Evolutionary conservation across 1,284 basidiomycete species (phyloP).

Genomic region (Xerocomus nothofagi): DNA sequence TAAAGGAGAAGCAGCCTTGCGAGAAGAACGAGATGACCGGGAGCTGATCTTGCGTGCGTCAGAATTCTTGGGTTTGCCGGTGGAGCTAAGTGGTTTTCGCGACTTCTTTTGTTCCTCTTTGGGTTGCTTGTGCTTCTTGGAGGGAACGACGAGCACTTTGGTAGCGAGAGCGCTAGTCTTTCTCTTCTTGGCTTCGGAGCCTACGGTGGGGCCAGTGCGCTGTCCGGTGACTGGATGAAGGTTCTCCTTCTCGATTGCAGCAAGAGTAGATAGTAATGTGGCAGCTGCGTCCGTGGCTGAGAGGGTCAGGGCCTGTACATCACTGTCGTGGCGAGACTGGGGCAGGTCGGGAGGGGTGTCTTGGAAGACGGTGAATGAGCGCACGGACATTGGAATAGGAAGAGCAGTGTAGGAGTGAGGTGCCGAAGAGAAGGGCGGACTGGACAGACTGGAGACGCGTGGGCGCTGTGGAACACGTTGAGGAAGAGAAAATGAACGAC

Average conservation of each 20-base stretch:
- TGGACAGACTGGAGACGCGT: conserved; percentile 17
- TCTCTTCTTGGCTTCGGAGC: conserved; percentile 54
- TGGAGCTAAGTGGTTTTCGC: conserved; percentile 48
- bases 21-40: conserved; percentile 35
- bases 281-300: conserved; percentile 34
- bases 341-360: conserved; percentile 43
- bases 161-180: conserved; percentile 59
- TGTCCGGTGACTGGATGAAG: conserved; percentile 70
- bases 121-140: conserved; percentile 48
- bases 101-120: conserved; percentile 52
- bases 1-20: conserved; percentile 41
- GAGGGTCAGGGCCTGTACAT: conserved; percentile 14
- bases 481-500: conserved; percentile 26
- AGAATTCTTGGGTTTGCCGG: conserved; percentile 30
- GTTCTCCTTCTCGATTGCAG: conserved; percentile 70
- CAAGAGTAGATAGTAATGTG: conserved; percentile 37
- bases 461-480: conserved; percentile 37
- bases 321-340: conserved; percentile 31
- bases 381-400: conserved; percentile 46
- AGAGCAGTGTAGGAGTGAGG: conserved; percentile 6
- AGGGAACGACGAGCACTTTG: conserved; percentile 42
- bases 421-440: conserved; percentile 4
- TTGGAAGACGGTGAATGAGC: conserved; percentile 66
- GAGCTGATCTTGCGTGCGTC: conserved; percentile 33
- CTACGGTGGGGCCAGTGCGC: conserved; percentile 42